Base-by-base conservation (phyloP, 345 rosid species). In the Noccaea caerulescens region DNA sequence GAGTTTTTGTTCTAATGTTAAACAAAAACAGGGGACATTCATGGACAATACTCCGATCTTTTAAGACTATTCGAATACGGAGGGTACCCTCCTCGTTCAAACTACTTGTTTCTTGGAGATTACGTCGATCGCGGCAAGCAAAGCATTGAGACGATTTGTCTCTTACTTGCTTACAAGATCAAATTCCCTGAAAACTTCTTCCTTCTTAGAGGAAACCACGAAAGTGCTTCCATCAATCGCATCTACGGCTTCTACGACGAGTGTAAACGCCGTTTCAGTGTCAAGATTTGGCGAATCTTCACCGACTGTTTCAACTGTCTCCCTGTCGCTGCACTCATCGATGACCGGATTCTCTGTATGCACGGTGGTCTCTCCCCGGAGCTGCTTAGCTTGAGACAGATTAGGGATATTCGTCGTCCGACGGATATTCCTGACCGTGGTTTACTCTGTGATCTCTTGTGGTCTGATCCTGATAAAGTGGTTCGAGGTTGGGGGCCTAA, bases 341-440 rank as follows among this genome's bases (percentile, higher is more conserved):
- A 90, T 63, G 93, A 87, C 18, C 81, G 82, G 83, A 92, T 92
- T 67, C 79, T 88, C 59, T 92, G 98, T 76, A 90, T 90, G 96
- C 98, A 90, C 18, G 97, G 95, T 30, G 97, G 98, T 27, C 86
- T 92, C 56, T 92, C 97, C 20, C 98, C 96, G 0, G 97, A 90
- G 18, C 77, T 90, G 52, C 68, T 33, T 67, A 70, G 65, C 61
- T 83, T 92, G 77, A 82, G 88, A 62, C 91, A 85, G 80, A 90
- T 90, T 47, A 81, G 86, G 53, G 83, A 77, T 63, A 76, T 92
- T 65, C 83, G 77, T 14, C 87, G 98, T 58, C 96, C 98, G 0
- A 81, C 83, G 3, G 92, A 89, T 77, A 84, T 92, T 14, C 96
- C 96, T 32, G 92, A 85, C 16, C 79, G 76, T n/a, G 98, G 97